A percentile compares a stretch with the other conserved stretches of the same genome.
Evolutionary conservation across 768 basidiomycete genomes (phyloP).

Genomic region (Amanita rubescens): DNA sequence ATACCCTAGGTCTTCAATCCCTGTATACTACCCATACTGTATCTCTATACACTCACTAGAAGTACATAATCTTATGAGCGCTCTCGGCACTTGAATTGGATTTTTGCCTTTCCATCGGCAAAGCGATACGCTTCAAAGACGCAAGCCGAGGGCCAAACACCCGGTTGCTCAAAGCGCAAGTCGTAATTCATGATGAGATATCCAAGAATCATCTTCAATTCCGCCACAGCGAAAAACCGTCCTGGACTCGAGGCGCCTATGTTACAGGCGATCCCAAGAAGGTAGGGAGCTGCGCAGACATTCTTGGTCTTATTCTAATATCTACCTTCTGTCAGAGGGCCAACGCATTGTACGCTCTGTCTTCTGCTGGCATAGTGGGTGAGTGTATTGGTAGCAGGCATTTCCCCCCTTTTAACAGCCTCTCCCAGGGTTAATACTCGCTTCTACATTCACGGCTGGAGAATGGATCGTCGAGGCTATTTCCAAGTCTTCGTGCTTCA

Average conservation of each 20-base stretch:
- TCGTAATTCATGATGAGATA: conserved; percentile 36
- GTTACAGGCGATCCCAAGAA: conserved; percentile 34
- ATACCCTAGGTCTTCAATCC: background rate
- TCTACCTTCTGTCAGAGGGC: background rate
- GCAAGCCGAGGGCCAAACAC: conserved; percentile 13
- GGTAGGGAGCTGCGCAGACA: conserved; percentile 11
- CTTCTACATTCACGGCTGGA: conserved; percentile 11
- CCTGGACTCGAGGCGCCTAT: conserved; percentile 37
- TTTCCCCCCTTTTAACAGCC: background rate
- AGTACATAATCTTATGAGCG: background rate
- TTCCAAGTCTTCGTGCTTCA: background rate
- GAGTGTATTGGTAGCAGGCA: background rate
- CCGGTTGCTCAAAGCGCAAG: conserved; percentile 18
- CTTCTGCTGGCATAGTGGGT: conserved; percentile 1
- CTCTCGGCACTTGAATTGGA: conserved; percentile 12
- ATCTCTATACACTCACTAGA: background rate
- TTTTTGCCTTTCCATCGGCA: conserved; percentile 13
- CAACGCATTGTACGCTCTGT: background rate
- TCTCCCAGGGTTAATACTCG: conserved; percentile 11
- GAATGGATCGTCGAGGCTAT: conserved; percentile 4
- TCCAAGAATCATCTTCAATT: conserved; percentile 41
- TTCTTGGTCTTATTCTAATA: background rate
- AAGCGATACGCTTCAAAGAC: conserved; percentile 14
- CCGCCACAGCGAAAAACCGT: conserved; percentile 36
- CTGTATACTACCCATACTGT: background rate